A percentile compares a stretch with the other conserved stretches of the same genome.
Conservation (phyloP, 2,329 filamentous ascomycete species). For the Hypoxylon sp. region DNA sequence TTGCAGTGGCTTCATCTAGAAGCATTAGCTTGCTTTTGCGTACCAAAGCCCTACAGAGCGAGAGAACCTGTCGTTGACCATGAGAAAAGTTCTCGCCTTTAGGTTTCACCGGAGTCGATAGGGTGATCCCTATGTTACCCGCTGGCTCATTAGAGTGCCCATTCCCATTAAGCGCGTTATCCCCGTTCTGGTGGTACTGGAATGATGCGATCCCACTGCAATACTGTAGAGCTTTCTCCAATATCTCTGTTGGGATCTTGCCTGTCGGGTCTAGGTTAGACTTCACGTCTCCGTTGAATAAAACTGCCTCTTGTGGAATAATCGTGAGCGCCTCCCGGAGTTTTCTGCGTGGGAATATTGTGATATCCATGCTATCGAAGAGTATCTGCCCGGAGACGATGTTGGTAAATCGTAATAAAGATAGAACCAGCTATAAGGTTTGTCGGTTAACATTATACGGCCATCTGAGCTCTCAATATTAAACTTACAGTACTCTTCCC, state of each 20-base stretch:
- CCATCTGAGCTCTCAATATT: not conserved
- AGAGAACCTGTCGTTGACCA: constrained; percentile 71
- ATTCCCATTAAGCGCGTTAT: constrained; percentile 34
- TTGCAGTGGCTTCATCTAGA: constrained; percentile 72
- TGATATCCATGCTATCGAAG: constrained; percentile 71
- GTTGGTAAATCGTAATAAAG: constrained; percentile 68
- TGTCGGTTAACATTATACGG: constrained; percentile 19
- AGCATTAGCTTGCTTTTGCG: constrained; percentile 70
- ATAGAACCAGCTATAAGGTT: constrained; percentile 63
- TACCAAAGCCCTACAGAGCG: constrained; percentile 70
- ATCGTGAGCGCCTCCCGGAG: constrained; percentile 70
- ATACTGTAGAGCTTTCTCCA: constrained; percentile 73
- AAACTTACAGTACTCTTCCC: constrained; percentile 82
- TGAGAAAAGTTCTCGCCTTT: constrained; percentile 71
- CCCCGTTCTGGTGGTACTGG: constrained; percentile 49
- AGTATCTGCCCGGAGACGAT: constrained; percentile 67
- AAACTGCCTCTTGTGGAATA: constrained; percentile 71
- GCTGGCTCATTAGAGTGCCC: constrained; percentile 43
- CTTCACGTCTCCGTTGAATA: constrained; percentile 67
- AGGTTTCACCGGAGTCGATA: constrained; percentile 65
- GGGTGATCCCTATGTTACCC: constrained; percentile 55
- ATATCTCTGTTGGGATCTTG: constrained; percentile 65
- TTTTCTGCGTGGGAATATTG: constrained; percentile 64
- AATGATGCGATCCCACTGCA: constrained; percentile 71
- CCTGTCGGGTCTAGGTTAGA: constrained; percentile 77